These are phyloP conservation scores for Eucalyptus pauciflora DNA, from an alignment of 345 rosid species.

Conservation along the genomic window DNA sequence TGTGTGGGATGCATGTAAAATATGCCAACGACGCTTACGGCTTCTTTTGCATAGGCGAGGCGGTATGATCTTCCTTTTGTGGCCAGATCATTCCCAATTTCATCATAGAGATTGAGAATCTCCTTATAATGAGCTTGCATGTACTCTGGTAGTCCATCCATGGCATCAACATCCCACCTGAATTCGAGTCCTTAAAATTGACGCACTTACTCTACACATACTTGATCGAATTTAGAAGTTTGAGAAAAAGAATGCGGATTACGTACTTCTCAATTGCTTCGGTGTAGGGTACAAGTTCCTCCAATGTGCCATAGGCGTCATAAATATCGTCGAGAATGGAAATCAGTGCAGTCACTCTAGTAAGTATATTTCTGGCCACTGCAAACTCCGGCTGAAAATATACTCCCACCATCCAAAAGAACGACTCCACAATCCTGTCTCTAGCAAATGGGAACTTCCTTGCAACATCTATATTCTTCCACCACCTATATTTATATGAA, in stretches of 20 bases:
- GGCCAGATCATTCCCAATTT: not conserved
- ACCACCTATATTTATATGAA: not conserved
- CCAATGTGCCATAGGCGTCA: not conserved
- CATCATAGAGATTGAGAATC: not conserved
- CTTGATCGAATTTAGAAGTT: not conserved
- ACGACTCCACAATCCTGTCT: not conserved
- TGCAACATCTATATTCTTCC: not conserved
- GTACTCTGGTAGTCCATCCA: not conserved
- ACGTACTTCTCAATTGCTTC: not conserved
- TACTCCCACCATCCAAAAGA: not conserved
- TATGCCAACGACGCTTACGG: fast-evolving
- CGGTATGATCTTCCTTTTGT: not conserved
- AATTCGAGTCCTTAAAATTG: not conserved
- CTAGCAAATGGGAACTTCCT: not conserved
- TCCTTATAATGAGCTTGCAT: not conserved
- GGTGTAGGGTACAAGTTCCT: not conserved
- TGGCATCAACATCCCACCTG: not conserved
- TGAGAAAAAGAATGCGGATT: not conserved
- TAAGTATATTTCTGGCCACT: not conserved
- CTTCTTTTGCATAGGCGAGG: not conserved
- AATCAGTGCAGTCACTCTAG: not conserved
- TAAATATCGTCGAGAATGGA: constrained; percentile 7
- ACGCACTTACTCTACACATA: not conserved
- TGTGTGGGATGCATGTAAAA: not conserved
- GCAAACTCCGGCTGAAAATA: not conserved